These are phyloP conservation scores for Yamadazyma diddensiae DNA, from an alignment of 1,139 yeast species.

Conservation along the genomic window DNA sequence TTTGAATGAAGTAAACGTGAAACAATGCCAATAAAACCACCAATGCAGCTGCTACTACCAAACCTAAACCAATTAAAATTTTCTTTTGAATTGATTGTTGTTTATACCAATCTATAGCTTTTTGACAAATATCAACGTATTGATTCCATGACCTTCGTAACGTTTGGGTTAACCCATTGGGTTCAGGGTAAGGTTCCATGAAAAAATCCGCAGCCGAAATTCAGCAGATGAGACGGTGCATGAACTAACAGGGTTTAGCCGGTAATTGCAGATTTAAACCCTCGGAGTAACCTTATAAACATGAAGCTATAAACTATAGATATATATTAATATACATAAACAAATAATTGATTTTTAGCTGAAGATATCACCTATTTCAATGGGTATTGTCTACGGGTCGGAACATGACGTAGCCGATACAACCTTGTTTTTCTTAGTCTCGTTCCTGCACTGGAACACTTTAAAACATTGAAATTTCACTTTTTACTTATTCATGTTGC, in stretches of 20 bases:
- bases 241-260: too few species aligned
- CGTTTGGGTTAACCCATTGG: background rate
- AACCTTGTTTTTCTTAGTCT: background rate
- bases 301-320: too few species aligned
- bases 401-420: too few species aligned
- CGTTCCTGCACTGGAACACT: background rate
- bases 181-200: background rate
- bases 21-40: slow-evolving; percentile 34
- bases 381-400: too few species aligned
- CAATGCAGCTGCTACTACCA: slow-evolving; percentile 17
- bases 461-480: background rate
- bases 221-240: too few species aligned
- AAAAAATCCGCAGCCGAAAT: too few species aligned
- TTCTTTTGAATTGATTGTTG: slow-evolving; percentile 18
- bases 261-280: too few species aligned
- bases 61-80: slow-evolving; percentile 12
- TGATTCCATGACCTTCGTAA: slow-evolving; percentile 1
- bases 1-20: slow-evolving; percentile 44
- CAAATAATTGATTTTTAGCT: too few species aligned
- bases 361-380: too few species aligned
- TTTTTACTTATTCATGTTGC: background rate
- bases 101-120: slow-evolving; percentile 18
- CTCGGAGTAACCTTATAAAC: too few species aligned
- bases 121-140: slow-evolving; percentile 1
- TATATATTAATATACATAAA: too few species aligned